Evolutionary conservation across 2,329 filamentous ascomycete species (phyloP).

Genomic region (Hirsutella minnesotensis): DNA sequence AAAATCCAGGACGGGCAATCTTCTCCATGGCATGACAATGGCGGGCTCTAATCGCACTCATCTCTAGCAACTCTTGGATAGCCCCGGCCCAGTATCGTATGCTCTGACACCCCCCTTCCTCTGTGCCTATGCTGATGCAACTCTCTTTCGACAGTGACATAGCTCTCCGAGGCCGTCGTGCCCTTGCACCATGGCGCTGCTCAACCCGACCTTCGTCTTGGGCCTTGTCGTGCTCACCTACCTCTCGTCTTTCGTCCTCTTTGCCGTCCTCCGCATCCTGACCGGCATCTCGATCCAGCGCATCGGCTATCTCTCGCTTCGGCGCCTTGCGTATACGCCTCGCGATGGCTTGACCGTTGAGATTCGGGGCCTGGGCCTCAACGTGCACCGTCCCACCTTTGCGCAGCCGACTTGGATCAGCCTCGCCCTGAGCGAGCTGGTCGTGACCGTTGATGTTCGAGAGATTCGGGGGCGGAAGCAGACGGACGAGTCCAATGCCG

Average conservation of each 20-base stretch:
- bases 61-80: neutral
- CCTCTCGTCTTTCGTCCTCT: constrained; percentile 82
- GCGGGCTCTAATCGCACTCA: neutral
- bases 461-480: constrained; percentile 43
- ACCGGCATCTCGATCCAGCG: constrained; percentile 94
- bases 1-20: neutral
- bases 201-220: constrained; percentile 71
- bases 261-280: constrained; percentile 82
- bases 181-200: constrained; percentile 42
- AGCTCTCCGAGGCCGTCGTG: neutral
- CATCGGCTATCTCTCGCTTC: constrained; percentile 82
- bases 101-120: neutral
- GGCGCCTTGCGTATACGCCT: constrained; percentile 80
- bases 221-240: constrained; percentile 79
- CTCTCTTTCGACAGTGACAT: neutral
- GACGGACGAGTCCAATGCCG: constrained; percentile 15
- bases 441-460: constrained; percentile 68
- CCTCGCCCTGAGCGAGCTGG: constrained; percentile 74
- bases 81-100: neutral
- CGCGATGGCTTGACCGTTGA: constrained; percentile 83
- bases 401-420: constrained; percentile 95
- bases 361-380: constrained; percentile 76
- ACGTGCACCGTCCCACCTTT: constrained; percentile 87
- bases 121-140: neutral
- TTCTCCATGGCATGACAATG: neutral